A percentile compares a stretch with the other conserved stretches of the same genome.
Evolutionary conservation across 2,329 filamentous ascomycete species (phyloP).

Genomic region (Apiospora aurea): DNA sequence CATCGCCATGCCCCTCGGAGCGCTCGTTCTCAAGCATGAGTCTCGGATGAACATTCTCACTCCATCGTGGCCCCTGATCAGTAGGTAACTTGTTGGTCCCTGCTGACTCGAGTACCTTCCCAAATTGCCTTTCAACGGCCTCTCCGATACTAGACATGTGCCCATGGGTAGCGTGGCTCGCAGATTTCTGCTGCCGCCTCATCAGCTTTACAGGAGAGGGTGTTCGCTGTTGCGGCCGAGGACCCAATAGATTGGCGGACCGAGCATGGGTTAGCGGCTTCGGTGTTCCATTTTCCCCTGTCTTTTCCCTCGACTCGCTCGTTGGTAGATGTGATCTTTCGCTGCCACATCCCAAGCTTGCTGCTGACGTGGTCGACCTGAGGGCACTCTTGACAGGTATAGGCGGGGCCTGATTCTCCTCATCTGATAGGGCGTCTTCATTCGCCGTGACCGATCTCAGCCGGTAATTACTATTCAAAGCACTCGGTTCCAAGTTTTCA

Average conservation of each 20-base stretch:
- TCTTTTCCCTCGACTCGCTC: neutral
- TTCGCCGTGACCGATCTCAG: neutral
- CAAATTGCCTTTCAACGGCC: slow-evolving; percentile 31
- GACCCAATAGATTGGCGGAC: slow-evolving; percentile 31
- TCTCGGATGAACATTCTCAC: slow-evolving; percentile 38
- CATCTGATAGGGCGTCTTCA: slow-evolving; percentile 21
- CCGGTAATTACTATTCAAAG: neutral
- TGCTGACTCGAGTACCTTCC: slow-evolving; percentile 23
- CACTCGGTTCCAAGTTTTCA: slow-evolving; percentile 22
- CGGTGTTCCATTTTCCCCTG: neutral
- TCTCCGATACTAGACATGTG: slow-evolving; percentile 31
- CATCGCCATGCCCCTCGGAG: slow-evolving; percentile 30
- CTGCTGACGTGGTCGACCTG: slow-evolving; percentile 29
- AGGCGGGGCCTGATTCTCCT: slow-evolving; percentile 30
- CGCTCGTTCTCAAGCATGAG: slow-evolving; percentile 30
- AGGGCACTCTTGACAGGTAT: slow-evolving; percentile 27
- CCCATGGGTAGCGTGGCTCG: slow-evolving; percentile 25
- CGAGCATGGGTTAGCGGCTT: slow-evolving; percentile 30
- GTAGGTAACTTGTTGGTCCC: slow-evolving; percentile 14
- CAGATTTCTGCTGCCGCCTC: slow-evolving; percentile 29
- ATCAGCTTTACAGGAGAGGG: slow-evolving; percentile 29
- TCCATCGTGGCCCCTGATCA: neutral
- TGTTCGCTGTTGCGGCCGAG: slow-evolving; percentile 26
- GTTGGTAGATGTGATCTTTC: slow-evolving; percentile 17
- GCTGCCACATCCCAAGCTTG: slow-evolving; percentile 25